Percentiles rank a stretch among this genome's conserved stretches.
Conservation (phyloP, 495 filamentous ascomycete species). For the Aspergillus coremiiformis region DNA sequence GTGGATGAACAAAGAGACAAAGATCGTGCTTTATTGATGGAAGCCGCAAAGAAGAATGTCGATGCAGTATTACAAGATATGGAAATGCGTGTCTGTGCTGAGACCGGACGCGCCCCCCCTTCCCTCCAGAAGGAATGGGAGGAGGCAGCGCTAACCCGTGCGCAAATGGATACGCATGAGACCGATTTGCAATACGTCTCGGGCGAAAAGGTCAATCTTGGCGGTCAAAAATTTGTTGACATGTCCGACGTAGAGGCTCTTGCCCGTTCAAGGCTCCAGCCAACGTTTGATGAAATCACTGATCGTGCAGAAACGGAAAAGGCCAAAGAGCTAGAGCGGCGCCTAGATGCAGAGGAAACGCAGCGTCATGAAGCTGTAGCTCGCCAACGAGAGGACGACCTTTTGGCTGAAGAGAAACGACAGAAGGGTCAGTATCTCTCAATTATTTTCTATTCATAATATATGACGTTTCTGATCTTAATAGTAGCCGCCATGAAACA, state of each 20-base stretch:
- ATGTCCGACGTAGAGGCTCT: conserved; percentile 73
- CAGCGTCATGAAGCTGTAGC: conserved; percentile 37
- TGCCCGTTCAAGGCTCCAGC: conserved; percentile 73
- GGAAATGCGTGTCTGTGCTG: conserved; percentile 68
- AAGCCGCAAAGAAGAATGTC: conserved; percentile 78
- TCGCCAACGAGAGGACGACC: conserved; percentile 50
- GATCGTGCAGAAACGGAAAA: conserved; percentile 62
- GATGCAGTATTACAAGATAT: conserved; percentile 66
- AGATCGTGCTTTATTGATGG: conserved; percentile 68
- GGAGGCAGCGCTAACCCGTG: conserved; percentile 58
- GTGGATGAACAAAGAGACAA: conserved; percentile 68
- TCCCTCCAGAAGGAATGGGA: conserved; percentile 71
- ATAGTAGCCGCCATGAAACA: conserved; percentile 42
- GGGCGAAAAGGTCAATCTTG: conserved; percentile 66
- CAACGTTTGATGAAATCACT: conserved; percentile 83
- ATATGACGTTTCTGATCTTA: background rate
- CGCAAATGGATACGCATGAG: conserved; percentile 54
- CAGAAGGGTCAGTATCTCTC: conserved; percentile 37
- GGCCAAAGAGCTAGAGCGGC: conserved; percentile 50
- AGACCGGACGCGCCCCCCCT: conserved; percentile 69
- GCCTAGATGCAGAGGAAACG: conserved; percentile 47
- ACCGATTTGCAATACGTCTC: conserved; percentile 49
- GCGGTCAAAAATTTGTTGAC: conserved; percentile 72
- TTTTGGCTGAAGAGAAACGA: conserved; percentile 43
- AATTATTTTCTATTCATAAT: background rate